Base-by-base conservation (phyloP, 108 stramenopile species). In the Fistulifera pelliculosa region DNA sequence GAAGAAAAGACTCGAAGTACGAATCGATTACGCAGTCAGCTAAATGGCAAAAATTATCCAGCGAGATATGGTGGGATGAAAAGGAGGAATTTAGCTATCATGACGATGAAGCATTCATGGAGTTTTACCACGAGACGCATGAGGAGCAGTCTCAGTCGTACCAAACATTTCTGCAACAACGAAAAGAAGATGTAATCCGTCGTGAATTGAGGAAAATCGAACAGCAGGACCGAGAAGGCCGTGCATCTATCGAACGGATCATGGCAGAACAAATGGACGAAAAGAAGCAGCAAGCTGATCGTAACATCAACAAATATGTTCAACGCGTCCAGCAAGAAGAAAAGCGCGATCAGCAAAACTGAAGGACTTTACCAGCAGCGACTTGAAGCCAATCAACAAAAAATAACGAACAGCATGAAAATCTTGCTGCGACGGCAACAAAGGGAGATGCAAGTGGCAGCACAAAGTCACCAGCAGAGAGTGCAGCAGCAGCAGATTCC, bases 131-230 rank as follows among this genome's bases (percentile, higher is more conserved):
- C 6, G 61, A 70, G 35, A 75, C 79, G 16, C 79, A 85, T 57
- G 83, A 85, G 55, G 79, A 75, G 19, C 77, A 86, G 59, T 75
- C 81, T 49, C 73, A 66, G 14, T 48, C 49, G 14, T 65, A 41
- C 41, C 25, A 45, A 0, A 41, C 45, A n/a, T 54, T 57, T 17
- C 11, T 38, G 16, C 41, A 57, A 17, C 31, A 48, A 15, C 54
- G 51, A 28, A 40, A 53, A 22, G 54, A 61, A 43, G 52, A 71
- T 31, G 23, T 31, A 25, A 38, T 71, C 11, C 40, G 68, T 21
- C 35, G 18, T 22, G 60, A 73, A 39, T 40, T 81, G 12, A 44
- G 41, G 19, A 23, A 55, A 24, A 15, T 81, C 11, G 47, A 70
- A 11, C 27, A 43, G 14, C 73, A 78, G 23, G 77, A 69, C 27